Evolutionary conservation across 2,329 filamentous ascomycete species (phyloP).

Genomic region (Trichoderma sp.): DNA sequence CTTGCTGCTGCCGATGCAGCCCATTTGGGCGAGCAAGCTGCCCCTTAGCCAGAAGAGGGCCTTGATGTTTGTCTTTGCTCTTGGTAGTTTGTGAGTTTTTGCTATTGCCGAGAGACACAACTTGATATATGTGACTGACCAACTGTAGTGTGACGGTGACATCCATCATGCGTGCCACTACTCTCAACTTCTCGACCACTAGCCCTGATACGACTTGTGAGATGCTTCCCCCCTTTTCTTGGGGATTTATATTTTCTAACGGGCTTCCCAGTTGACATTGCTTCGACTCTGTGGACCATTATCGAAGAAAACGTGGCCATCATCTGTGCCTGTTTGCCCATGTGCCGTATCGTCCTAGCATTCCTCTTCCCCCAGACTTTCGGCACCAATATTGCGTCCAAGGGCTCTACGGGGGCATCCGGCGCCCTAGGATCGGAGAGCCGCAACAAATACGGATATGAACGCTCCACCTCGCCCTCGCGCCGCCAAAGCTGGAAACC

Average conservation of each 20-base stretch:
- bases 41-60: conserved; percentile 43
- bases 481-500: conserved; percentile 37
- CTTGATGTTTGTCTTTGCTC: conserved; percentile 45
- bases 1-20: conserved; percentile 49
- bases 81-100: conserved; percentile 45
- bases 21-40: conserved; percentile 49
- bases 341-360: conserved; percentile 44
- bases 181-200: conserved; percentile 42
- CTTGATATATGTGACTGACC: conserved; percentile 2
- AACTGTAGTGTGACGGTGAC: conserved; percentile 41
- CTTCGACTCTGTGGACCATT: conserved; percentile 44
- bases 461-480: conserved; percentile 21
- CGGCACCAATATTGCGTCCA: conserved; percentile 23
- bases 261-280: conserved; percentile 35
- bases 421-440: conserved; percentile 25
- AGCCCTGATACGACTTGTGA: conserved; percentile 42
- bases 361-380: conserved; percentile 42
- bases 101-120: neutral
- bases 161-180: conserved; percentile 46
- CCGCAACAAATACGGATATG: conserved; percentile 31
- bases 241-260: neutral
- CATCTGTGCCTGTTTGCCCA: conserved; percentile 44
- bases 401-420: conserved; percentile 22
- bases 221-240: conserved; percentile 10
- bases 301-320: conserved; percentile 45